Conservation (phyloP, 1,284 basidiomycete genomes). For the Cryptococcus sp. region DNA sequence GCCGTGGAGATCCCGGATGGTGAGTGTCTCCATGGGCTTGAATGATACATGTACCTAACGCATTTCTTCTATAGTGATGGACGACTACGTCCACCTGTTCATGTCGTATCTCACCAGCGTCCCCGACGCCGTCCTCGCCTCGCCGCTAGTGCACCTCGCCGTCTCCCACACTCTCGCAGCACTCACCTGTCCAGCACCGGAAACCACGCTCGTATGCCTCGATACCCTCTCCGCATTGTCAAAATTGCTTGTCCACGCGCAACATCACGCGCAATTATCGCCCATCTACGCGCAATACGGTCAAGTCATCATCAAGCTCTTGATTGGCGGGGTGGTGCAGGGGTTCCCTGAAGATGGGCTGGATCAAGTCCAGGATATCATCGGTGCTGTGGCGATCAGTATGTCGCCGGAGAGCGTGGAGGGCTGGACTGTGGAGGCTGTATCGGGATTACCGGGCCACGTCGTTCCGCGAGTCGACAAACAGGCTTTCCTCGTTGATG, state of each 20-base stretch:
- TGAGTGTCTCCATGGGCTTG: conserved; percentile 48
- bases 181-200: conserved; percentile 75
- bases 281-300: conserved; percentile 73
- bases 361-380: conserved; percentile 71
- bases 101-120: conserved; percentile 67
- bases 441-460: conserved; percentile 69
- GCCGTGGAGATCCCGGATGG: conserved; percentile 79
- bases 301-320: conserved; percentile 66
- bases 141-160: conserved; percentile 70
- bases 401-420: conserved; percentile 69
- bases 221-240: conserved; percentile 76
- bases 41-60: not conserved
- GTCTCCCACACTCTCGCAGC: conserved; percentile 74
- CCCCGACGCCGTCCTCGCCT: conserved; percentile 76
- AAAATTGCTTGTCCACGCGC: conserved; percentile 57
- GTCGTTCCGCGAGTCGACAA: conserved; percentile 70
- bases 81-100: conserved; percentile 88
- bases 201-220: conserved; percentile 76
- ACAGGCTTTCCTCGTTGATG: conserved; percentile 69
- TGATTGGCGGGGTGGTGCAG: conserved; percentile 76
- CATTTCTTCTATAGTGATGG: conserved; percentile 67
- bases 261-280: conserved; percentile 66
- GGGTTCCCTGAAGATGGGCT: conserved; percentile 86
- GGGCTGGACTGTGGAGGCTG: conserved; percentile 69
- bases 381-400: conserved; percentile 65